These are phyloP conservation scores for Leptodontidium sp. DNA, from an alignment of 2,329 filamentous ascomycete genomes.

Conservation along the genomic window DNA sequence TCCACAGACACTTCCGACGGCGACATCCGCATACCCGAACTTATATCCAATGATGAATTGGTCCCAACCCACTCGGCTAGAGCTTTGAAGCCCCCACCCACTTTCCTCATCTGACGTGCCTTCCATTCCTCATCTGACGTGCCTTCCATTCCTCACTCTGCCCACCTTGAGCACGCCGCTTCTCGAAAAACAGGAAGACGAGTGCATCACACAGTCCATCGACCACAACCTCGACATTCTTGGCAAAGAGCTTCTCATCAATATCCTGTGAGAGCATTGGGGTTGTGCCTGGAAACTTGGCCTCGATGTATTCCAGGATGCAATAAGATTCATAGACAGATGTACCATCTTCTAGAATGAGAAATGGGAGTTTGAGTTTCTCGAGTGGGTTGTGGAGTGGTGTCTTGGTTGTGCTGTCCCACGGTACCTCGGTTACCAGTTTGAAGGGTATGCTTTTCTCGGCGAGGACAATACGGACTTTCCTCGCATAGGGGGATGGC, in stretches of 20 bases:
- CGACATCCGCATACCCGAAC: slow-evolving; percentile 30
- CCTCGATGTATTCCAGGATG: slow-evolving; percentile 27
- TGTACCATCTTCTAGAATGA: slow-evolving; percentile 28
- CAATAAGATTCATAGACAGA: slow-evolving; percentile 28
- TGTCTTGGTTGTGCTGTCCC: slow-evolving; percentile 24
- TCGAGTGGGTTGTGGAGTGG: slow-evolving; percentile 26
- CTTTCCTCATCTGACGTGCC: slow-evolving; percentile 28
- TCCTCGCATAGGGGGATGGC: slow-evolving; percentile 27
- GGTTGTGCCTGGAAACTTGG: slow-evolving; percentile 19
- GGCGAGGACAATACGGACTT: slow-evolving; percentile 29
- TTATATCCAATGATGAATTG: slow-evolving; percentile 25
- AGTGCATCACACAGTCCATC: slow-evolving; percentile 30
- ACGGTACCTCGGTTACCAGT: slow-evolving; percentile 28
- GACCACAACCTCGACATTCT: slow-evolving; percentile 30
- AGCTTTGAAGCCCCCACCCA: slow-evolving; percentile 29
- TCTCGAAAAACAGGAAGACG: slow-evolving; percentile 27
- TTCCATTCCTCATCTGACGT: slow-evolving; percentile 29
- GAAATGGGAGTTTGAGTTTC: slow-evolving; percentile 28
- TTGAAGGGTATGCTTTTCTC: slow-evolving; percentile 30
- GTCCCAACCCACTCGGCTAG: slow-evolving; percentile 29
- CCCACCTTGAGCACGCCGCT: slow-evolving; percentile 14
- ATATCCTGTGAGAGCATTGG: slow-evolving; percentile 27
- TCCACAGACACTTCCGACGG: slow-evolving; percentile 27
- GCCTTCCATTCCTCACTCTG: slow-evolving; percentile 29
- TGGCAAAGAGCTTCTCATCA: slow-evolving; percentile 28